Percentiles rank a stretch among this genome's conserved stretches.
phyloP scores from a whole-genome alignment of 2,329 filamentous ascomycete species.

The Penicillium sp. region DNA sequence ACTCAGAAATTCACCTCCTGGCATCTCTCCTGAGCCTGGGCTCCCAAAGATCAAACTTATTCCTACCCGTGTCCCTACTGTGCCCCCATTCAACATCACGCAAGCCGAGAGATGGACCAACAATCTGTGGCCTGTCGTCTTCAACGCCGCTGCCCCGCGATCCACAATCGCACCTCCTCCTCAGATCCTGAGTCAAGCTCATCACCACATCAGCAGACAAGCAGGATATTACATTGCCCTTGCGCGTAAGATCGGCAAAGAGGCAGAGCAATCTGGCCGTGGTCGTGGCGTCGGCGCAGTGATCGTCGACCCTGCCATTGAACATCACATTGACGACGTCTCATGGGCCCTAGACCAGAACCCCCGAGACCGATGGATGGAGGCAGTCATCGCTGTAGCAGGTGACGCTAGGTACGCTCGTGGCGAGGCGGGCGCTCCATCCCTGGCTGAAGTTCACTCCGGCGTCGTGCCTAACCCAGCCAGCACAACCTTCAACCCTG shows the following conservation, averaged over 20 bases:
- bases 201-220: slow-evolving; percentile 35
- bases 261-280: slow-evolving; percentile 36
- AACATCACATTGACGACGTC: slow-evolving; percentile 21
- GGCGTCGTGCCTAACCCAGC: slow-evolving; percentile 25
- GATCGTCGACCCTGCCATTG: slow-evolving; percentile 44
- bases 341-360: slow-evolving; percentile 19
- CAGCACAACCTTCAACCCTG: slow-evolving; percentile 27
- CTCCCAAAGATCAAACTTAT: slow-evolving; percentile 26
- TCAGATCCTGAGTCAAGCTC: slow-evolving; percentile 34
- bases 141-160: slow-evolving; percentile 46
- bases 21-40: slow-evolving; percentile 4
- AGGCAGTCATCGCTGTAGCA: slow-evolving; percentile 44
- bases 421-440: slow-evolving; percentile 26
- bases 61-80: slow-evolving; percentile 38
- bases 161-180: slow-evolving; percentile 43
- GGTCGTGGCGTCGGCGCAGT: slow-evolving; percentile 46
- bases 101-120: slow-evolving; percentile 45
- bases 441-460: slow-evolving; percentile 20
- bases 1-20: neutral
- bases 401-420: slow-evolving; percentile 44
- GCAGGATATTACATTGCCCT: slow-evolving; percentile 42
- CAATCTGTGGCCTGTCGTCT: slow-evolving; percentile 44
- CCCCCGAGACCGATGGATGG: slow-evolving; percentile 28
- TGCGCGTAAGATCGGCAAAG: slow-evolving; percentile 38
- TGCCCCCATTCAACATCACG: slow-evolving; percentile 39